A percentile compares a stretch with the other conserved stretches of the same genome.
phyloP scores from a whole-genome alignment of 2,329 filamentous ascomycete genomes.

The Ophiostoma sp. region DNA sequence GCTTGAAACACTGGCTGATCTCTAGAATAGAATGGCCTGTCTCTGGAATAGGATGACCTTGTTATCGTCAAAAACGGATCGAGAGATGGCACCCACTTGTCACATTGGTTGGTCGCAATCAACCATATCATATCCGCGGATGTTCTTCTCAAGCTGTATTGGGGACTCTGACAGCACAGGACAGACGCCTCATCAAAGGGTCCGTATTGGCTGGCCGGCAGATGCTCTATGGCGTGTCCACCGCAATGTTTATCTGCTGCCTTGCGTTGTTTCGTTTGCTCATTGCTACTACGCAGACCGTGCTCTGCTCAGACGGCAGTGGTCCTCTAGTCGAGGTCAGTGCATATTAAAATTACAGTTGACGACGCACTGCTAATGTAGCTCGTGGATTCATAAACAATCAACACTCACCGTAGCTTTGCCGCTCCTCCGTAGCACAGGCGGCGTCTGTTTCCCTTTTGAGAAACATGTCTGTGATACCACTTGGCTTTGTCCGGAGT shows the following conservation, averaged over 20 bases:
- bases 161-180: too few species aligned
- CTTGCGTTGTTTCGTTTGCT: neutral
- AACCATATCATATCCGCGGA: too few species aligned
- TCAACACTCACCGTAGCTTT: too few species aligned
- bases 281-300: neutral
- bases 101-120: too few species aligned
- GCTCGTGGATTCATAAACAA: neutral
- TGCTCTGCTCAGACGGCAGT: neutral
- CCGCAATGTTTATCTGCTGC: too few species aligned
- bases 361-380: constrained; percentile 11
- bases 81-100: too few species aligned
- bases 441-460: neutral
- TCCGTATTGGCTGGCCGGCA: neutral
- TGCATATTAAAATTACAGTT: constrained; percentile 4
- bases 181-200: neutral
- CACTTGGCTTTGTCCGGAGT: neutral
- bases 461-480: neutral
- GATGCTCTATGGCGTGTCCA: too few species aligned
- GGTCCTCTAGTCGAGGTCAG: neutral
- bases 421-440: too few species aligned
- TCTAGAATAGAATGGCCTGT: neutral
- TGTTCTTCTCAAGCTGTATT: too few species aligned
- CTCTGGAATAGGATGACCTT: too few species aligned
- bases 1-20: neutral
- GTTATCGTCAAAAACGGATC: too few species aligned